Evolutionary conservation across 2,329 filamentous ascomycete genomes (phyloP).

Genomic region (Magnaporthiopsis incrustans): DNA sequence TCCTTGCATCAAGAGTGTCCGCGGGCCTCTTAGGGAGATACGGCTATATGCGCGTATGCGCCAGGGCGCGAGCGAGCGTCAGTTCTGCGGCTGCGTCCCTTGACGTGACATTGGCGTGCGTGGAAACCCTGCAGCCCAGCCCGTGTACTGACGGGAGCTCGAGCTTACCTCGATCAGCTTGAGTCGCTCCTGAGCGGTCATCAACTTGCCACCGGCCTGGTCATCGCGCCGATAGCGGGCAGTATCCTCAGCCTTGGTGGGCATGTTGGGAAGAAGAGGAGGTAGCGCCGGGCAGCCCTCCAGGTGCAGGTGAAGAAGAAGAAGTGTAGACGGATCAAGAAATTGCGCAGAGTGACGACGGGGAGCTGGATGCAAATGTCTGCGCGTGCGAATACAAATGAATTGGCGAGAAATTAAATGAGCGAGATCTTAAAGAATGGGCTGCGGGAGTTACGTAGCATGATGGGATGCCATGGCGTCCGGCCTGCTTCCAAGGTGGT

Average conservation of each 20-base stretch:
- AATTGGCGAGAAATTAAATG: no score
- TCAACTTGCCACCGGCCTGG: constrained; percentile 29
- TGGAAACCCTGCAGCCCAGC: neutral
- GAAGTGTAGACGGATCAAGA: no score
- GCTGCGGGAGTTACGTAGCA: no score
- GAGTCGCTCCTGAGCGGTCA: constrained; percentile 35
- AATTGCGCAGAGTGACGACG: no score
- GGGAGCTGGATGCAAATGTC: no score
- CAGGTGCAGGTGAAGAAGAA: no score
- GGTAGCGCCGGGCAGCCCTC: no score
- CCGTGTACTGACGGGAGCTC: neutral
- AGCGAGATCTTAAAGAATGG: no score
- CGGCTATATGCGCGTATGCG: neutral
- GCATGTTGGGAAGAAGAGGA: constrained; percentile 20
- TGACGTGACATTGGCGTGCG: neutral
- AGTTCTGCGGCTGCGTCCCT: neutral
- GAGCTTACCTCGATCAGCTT: constrained; percentile 34
- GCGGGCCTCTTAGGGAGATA: constrained; percentile 4
- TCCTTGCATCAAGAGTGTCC: constrained; percentile 11
- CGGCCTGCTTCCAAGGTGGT: no score
- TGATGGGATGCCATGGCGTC: no score
- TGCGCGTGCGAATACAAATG: neutral
- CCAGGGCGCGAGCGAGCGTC: no score
- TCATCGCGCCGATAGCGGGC: constrained; percentile 37
- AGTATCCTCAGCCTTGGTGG: constrained; percentile 27